These are phyloP conservation scores for Trebouxiophyceae sp. DNA, from an alignment of 163 green algal species.

Conservation along the genomic window DNA sequence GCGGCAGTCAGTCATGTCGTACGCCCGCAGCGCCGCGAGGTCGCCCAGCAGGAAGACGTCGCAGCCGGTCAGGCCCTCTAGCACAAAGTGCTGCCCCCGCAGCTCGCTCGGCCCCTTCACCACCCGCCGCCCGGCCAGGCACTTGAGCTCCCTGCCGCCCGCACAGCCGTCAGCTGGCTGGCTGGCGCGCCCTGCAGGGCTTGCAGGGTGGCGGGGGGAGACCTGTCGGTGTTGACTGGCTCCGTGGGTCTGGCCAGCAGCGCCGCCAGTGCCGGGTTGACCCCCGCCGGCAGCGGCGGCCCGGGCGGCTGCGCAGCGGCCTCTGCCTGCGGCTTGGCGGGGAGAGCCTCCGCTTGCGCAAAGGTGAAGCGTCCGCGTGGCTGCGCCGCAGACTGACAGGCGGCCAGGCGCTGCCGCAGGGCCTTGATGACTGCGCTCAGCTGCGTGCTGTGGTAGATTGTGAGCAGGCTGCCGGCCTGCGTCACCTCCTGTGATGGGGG, in stretches of 20 bases:
- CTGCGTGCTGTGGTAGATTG: neutral
- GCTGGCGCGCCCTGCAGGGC: no score
- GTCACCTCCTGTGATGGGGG: no score
- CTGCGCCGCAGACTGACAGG: no score
- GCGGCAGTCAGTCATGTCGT: neutral
- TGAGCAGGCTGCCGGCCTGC: neutral
- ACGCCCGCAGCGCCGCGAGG: neutral
- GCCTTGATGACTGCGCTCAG: neutral
- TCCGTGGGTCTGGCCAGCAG: neutral
- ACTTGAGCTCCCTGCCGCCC: neutral
- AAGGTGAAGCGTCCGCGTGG: neutral
- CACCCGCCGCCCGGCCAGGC: neutral
- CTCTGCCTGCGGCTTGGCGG: neutral
- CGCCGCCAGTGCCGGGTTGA: neutral
- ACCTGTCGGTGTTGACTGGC: no score
- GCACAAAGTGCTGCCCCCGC: neutral
- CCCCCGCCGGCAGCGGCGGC: no score
- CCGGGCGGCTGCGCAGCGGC: no score
- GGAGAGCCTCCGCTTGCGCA: neutral
- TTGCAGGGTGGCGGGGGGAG: no score
- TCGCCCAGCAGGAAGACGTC: neutral
- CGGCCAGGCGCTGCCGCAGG: neutral
- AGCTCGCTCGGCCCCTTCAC: neutral
- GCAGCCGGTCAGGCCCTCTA: neutral
- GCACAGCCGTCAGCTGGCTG: no score